These are phyloP conservation scores for Moricandia moricandioides DNA, from an alignment of 345 rosid genomes.

Conservation along the genomic window DNA sequence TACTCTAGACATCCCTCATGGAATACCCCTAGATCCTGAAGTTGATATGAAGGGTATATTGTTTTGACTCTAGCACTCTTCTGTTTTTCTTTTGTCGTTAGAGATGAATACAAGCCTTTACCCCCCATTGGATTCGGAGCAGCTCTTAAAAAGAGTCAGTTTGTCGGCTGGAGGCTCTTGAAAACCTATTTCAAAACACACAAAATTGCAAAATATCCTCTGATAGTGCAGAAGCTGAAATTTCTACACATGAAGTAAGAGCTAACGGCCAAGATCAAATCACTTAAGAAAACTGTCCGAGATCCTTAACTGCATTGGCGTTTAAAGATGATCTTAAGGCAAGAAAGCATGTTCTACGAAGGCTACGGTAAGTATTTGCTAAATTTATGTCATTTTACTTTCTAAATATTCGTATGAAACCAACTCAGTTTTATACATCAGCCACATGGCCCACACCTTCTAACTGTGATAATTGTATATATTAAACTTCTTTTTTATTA, in stretches of 20 bases:
- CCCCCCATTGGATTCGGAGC: constrained; percentile 63
- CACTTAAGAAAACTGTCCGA: constrained; percentile 70
- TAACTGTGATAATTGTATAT: too few relatives aligned
- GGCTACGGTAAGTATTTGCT: constrained; percentile 64
- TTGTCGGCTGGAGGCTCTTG: constrained; percentile 82
- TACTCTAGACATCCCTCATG: constrained; percentile 69
- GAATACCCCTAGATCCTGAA: constrained; percentile 83
- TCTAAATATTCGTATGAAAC: too few relatives aligned
- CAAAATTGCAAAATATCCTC: constrained; percentile 89
- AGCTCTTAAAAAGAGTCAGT: constrained; percentile 73
- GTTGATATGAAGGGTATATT: constrained; percentile 73
- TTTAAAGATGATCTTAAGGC: constrained; percentile 98
- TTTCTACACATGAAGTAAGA: constrained; percentile 74
- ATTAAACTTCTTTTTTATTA: too few relatives aligned
- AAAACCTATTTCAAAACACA: constrained; percentile 76
- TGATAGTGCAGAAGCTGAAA: constrained; percentile 70
- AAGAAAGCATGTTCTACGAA: constrained; percentile 86
- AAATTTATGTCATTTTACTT: too few relatives aligned
- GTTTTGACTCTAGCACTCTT: background rate
- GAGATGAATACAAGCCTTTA: constrained; percentile 14
- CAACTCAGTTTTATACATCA: too few relatives aligned
- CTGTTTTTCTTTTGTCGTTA: background rate
- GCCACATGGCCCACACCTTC: too few relatives aligned
- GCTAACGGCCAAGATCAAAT: constrained; percentile 68
- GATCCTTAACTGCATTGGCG: constrained; percentile 73